Evolutionary conservation across 257 asterid species (phyloP).

Genomic region (Nicotiana benthamiana): DNA sequence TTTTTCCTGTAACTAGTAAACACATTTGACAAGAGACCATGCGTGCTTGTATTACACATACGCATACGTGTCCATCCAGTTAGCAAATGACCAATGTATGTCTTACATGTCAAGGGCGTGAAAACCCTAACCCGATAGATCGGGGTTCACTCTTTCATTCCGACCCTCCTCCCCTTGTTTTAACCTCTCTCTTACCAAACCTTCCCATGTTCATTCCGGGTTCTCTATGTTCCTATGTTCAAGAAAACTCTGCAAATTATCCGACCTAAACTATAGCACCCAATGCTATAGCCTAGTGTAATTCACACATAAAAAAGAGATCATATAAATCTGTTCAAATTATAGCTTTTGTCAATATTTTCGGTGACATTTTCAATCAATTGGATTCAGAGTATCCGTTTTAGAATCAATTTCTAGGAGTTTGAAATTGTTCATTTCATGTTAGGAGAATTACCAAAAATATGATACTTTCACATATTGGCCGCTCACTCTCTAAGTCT

Average conservation of each 20-base stretch:
- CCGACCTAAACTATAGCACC: not conserved
- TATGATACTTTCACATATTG: slow-evolving; percentile 53
- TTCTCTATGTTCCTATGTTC: not conserved
- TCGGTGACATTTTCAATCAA: not conserved
- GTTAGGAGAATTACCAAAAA: slow-evolving; percentile 12
- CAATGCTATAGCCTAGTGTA: not conserved
- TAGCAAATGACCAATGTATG: no score
- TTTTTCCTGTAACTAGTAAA: no score
- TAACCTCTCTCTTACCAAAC: no score
- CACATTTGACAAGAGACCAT: no score
- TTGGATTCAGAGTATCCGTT: not conserved
- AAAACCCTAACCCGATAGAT: no score
- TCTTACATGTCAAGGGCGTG: no score
- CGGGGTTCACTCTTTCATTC: no score
- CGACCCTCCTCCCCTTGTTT: no score
- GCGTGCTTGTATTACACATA: no score
- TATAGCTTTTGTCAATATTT: not conserved
- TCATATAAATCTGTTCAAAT: not conserved
- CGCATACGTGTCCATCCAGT: no score
- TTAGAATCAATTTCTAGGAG: not conserved
- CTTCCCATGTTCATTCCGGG: not conserved
- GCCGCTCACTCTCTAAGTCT: slow-evolving; percentile 37
- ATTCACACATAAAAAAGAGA: no score
- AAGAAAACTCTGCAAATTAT: not conserved
- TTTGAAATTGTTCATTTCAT: slow-evolving; percentile 16